Conservation (phyloP, 73 alveolate genomes). For the Paramecium primaurelia region DNA sequence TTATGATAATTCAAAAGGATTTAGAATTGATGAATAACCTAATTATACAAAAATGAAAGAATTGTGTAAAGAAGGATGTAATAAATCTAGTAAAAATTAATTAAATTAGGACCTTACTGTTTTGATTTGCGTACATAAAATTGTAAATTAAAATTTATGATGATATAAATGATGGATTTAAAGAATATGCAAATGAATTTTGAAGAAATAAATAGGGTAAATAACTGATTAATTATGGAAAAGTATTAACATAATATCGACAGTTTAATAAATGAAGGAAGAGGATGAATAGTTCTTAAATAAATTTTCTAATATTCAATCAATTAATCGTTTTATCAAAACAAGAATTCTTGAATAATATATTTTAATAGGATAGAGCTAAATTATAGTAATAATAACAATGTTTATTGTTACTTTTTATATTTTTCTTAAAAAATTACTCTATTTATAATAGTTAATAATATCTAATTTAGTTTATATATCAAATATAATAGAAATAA, state of each 20-base stretch:
- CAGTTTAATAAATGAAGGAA: neutral
- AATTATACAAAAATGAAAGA: slow-evolving; percentile 26
- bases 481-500: neutral
- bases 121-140: slow-evolving; percentile 50
- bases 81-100: neutral
- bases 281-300: neutral
- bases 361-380: neutral
- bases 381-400: no score
- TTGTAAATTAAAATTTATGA: neutral
- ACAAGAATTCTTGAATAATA: neutral
- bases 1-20: slow-evolving; percentile 29
- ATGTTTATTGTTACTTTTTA: no score
- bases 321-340: neutral
- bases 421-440: no score
- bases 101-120: slow-evolving; percentile 14
- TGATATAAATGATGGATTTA: neutral
- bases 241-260: neutral
- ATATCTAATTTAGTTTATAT: no score
- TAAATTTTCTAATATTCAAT: neutral
- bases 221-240: neutral
- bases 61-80: neutral
- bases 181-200: neutral
- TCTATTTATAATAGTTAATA: no score
- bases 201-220: neutral
- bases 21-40: slow-evolving; percentile 26